phyloP scores from a whole-genome alignment of 1,284 basidiomycete genomes.

The Cutaneotrichosporon sp. region DNA sequence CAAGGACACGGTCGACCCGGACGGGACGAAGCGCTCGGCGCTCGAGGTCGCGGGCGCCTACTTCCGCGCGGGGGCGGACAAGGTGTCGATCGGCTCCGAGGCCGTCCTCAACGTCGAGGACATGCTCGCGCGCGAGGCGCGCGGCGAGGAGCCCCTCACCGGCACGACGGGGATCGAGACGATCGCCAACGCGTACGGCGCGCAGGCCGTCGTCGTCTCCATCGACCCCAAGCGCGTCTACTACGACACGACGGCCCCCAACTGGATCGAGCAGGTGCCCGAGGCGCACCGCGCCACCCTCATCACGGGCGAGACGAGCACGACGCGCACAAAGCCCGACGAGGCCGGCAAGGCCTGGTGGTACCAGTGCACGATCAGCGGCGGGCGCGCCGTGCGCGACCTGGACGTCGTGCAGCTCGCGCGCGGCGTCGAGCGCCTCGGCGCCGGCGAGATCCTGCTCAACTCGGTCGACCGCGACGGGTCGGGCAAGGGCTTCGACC shows the following conservation, averaged over 20 bases:
- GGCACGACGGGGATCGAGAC: conserved; percentile 82
- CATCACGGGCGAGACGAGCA: conserved; percentile 55
- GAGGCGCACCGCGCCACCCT: conserved; percentile 50
- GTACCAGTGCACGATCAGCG: conserved; percentile 97
- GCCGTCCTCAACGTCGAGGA: conserved; percentile 92
- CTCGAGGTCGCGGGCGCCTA: conserved; percentile 94
- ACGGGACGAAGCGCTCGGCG: conserved; percentile 82
- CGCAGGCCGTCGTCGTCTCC: conserved; percentile 96
- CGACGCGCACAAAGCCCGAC: conserved; percentile 57
- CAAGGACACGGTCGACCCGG: conserved; percentile 93
- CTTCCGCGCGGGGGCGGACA: conserved; percentile 97
- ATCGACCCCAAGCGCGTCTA: conserved; percentile 92
- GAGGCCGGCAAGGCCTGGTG: conserved; percentile 86
- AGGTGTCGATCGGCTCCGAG: conserved; percentile 88
- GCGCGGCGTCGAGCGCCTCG: conserved; percentile 80
- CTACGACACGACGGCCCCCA: conserved; percentile 63
- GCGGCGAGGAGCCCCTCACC: conserved; percentile 56
- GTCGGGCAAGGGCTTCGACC: conserved; percentile 88
- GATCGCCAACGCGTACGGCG: conserved; percentile 89
- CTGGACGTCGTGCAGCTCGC: conserved; percentile 93
- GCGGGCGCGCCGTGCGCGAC: conserved; percentile 82
- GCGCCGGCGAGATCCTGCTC: conserved; percentile 92
- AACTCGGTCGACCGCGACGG: conserved; percentile 99
- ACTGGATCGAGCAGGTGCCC: conserved; percentile 69
- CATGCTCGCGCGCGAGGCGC: conserved; percentile 61